phyloP scores from a whole-genome alignment of 208 protist genomes.

The Wallacemonas rigidus region DNA sequence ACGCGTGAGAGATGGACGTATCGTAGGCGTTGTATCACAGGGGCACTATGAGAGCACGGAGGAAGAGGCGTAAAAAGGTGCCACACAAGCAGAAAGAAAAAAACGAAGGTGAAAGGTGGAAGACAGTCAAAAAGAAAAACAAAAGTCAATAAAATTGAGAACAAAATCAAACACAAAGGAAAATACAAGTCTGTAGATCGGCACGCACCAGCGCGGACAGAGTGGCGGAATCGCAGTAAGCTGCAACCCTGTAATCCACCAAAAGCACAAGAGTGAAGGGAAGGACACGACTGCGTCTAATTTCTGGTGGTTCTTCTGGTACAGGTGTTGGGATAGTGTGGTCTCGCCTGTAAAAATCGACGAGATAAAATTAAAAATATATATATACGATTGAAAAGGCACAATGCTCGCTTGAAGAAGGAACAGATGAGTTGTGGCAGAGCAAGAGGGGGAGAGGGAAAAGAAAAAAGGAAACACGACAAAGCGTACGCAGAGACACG shows the following conservation, averaged over 20 bases:
- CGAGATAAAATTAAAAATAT: not conserved
- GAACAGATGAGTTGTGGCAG: too few species aligned
- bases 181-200: constrained; percentile 11
- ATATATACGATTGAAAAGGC: not conserved
- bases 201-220: not conserved
- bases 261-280: constrained; percentile 17
- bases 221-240: not conserved
- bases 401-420: not conserved
- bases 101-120: too few species aligned
- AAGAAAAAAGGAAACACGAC: too few species aligned
- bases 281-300: not conserved
- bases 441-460: too few species aligned
- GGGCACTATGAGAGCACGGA: too few species aligned
- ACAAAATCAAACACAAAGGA: constrained; percentile 20
- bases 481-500: too few species aligned
- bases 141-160: not conserved
- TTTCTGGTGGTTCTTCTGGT: not conserved
- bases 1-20: too few species aligned
- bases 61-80: too few species aligned
- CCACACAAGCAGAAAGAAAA: too few species aligned
- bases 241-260: constrained; percentile 9
- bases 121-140: constrained; percentile 3
- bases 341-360: not conserved
- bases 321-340: too few species aligned
- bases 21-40: too few species aligned